These are phyloP conservation scores for Crithidia brevicula DNA, from an alignment of 208 protist species.

Conservation along the genomic window DNA sequence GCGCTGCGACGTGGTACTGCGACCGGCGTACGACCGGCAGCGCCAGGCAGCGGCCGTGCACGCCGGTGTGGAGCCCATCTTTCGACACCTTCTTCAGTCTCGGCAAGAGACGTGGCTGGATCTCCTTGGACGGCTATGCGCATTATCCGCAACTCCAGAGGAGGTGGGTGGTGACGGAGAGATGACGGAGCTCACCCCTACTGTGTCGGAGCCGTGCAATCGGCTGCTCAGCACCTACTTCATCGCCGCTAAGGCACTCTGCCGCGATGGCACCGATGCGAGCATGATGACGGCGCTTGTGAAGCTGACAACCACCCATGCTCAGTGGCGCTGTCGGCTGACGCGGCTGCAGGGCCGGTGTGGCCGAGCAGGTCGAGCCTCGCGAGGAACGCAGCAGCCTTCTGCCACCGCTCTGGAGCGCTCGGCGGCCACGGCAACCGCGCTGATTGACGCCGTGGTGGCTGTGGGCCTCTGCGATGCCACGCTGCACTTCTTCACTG, in stretches of 20 bases:
- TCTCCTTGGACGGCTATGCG: slow-evolving; percentile 24
- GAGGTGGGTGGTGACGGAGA: no score
- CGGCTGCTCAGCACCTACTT: slow-evolving; percentile 76
- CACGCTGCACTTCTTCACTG: slow-evolving; percentile 71
- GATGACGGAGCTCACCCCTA: slow-evolving; percentile 20
- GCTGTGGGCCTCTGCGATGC: slow-evolving; percentile 81
- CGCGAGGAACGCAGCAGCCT: neutral
- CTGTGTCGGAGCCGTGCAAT: slow-evolving; percentile 53
- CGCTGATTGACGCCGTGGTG: slow-evolving; percentile 78
- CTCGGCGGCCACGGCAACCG: slow-evolving; percentile 25
- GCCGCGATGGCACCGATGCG: slow-evolving; percentile 50
- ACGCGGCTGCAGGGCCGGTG: neutral
- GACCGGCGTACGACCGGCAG: slow-evolving; percentile 27
- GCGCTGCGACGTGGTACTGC: slow-evolving; percentile 70
- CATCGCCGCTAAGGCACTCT: slow-evolving; percentile 61
- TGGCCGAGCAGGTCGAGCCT: neutral
- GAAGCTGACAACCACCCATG: slow-evolving; percentile 70
- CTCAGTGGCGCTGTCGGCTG: slow-evolving; percentile 44
- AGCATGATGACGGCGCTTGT: slow-evolving; percentile 80
- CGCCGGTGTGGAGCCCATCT: slow-evolving; percentile 1
- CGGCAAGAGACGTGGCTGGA: slow-evolving; percentile 44
- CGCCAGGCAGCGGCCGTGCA: slow-evolving; percentile 28
- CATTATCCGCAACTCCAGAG: slow-evolving; percentile 5
- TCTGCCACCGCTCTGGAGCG: no score
- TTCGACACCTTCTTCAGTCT: slow-evolving; percentile 22